Conservation (phyloP, 768 basidiomycete genomes). For the Pulveroboletus frians region DNA sequence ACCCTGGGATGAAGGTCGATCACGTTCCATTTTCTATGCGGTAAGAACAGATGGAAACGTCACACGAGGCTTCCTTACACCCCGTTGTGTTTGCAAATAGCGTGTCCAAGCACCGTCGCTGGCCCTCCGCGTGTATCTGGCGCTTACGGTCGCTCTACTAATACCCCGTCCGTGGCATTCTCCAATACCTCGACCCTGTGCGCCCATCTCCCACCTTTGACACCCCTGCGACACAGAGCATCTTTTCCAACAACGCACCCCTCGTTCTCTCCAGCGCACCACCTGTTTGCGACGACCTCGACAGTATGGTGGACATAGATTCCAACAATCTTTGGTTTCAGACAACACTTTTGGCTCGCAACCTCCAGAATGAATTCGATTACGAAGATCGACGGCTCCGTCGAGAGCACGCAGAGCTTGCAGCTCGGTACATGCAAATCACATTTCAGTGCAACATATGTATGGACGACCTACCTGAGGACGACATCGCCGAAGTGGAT, state of each 20-base stretch:
- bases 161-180: neutral
- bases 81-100: neutral
- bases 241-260: constrained; percentile 21
- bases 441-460: constrained; percentile 54
- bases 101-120: constrained; percentile 13
- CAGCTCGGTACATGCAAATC: constrained; percentile 21
- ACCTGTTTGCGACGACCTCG: constrained; percentile 9
- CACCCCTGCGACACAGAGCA: constrained; percentile 9
- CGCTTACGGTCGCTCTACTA: neutral
- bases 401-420: constrained; percentile 31
- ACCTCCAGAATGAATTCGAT: constrained; percentile 37
- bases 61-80: neutral
- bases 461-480: constrained; percentile 42
- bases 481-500: constrained; percentile 39
- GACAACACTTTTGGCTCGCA: constrained; percentile 19
- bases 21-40: neutral
- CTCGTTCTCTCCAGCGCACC: constrained; percentile 8
- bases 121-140: constrained; percentile 17
- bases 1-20: constrained; percentile 7
- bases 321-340: constrained; percentile 4
- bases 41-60: constrained; percentile 5
- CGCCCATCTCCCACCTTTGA: neutral
- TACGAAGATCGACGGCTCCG: constrained; percentile 37
- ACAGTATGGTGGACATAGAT: neutral
- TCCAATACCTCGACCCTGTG: neutral